Evolutionary conservation across 352 stramenopile genomes (phyloP), one percentile per base, ranked within the genome.

Genomic region (Pythium phragmitis): DNA sequence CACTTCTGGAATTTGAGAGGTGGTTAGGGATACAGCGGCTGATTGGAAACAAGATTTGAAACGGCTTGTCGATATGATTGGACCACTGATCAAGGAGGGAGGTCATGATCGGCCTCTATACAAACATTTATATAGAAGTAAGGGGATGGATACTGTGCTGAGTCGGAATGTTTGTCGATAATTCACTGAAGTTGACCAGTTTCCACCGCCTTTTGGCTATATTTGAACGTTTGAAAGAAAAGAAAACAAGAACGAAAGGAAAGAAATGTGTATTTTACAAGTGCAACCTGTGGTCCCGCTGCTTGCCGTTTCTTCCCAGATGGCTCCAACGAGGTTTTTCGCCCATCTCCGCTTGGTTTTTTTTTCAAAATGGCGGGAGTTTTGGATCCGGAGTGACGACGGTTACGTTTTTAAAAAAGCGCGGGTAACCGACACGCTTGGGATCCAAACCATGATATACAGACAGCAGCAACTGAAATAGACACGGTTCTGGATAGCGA

Each of bases 151-250:
- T 61, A 52, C 16, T 49, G 30, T 57, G 63, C 14, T 6, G 12
- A 8, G 17, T 51, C 59, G 50, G 69, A 72, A 48, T 72, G 65
- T 53, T 68, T 57, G 30, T 71, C 52, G 34, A 9, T 36, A 21
- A 30, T 21, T 41, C 33, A 46, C 33, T 36, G 16, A 37, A 55
- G 19, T 51, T 51, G 57, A 43, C 59, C 64, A 63, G 39, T 61
- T 65, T 55, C 26, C 45, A 60, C 33, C 56, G 19, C 26, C 19
- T 52, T 63, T 58, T 46, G 56, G 39, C 63, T 69, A 69, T 67
- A 68, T 79, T 77, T 79, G 72, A 76, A 75, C 67, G 57, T 74
- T 77, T 75, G 67, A 77, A 76, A 76, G 47, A 51, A 59, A 67
- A 60, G 33, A 63, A 67, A 64, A 37, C 41, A 11, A 23, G 46